Base-by-base conservation (phyloP, 2,329 filamentous ascomycete genomes). In the Aureobasidium mangrovei region DNA sequence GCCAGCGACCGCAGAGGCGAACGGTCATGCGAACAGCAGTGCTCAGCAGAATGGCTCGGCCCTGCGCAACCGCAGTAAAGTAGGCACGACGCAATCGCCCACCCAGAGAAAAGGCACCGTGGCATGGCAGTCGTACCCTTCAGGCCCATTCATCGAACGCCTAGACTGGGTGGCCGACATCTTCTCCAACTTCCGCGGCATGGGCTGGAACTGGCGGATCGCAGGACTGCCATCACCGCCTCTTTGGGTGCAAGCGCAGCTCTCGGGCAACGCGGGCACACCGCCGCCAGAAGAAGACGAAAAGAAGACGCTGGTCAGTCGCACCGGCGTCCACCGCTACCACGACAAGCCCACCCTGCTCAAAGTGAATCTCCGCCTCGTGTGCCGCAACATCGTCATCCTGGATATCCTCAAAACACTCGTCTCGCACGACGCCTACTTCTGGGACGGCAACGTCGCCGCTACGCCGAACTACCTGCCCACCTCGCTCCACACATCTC, bases 381-480 rank as follows among this genome's bases (percentile, higher is more conserved):
- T 84, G n/a, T 53, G 80, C 2, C 54, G 77, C 36, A 74, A 75
- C 59, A 93, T 88, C 64, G 59, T 93, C 9, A 57, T 79, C 6
- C 72, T 95, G 7, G 91, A 96, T 67, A 56, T 82, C 5, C 68
- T 88, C 51, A 86, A 86, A 63, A 77, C 83, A 1, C 58, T 82
- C 58, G 83, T 88, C 72, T 82, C 84, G 60, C 78, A 80, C 52
- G 91, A 97, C 62, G 83, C 85, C 0, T 95, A 91, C 71, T 95
- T 91, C 69, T 76, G 76, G 69, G 43, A 46, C n/a, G 53, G 53
- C 9, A 47, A 46, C 31, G 29, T 35, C 27, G 75, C 76, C 40
- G 63, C 82, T 56, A 64, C 79, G 27, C 75, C 59, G 58, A 72
- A 56, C 68, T 83, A 56, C 51, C 72, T 64, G 61, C 77, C 67